These are phyloP conservation scores for Daldinia grandis DNA, from an alignment of 495 filamentous ascomycete genomes.

Conservation along the genomic window DNA sequence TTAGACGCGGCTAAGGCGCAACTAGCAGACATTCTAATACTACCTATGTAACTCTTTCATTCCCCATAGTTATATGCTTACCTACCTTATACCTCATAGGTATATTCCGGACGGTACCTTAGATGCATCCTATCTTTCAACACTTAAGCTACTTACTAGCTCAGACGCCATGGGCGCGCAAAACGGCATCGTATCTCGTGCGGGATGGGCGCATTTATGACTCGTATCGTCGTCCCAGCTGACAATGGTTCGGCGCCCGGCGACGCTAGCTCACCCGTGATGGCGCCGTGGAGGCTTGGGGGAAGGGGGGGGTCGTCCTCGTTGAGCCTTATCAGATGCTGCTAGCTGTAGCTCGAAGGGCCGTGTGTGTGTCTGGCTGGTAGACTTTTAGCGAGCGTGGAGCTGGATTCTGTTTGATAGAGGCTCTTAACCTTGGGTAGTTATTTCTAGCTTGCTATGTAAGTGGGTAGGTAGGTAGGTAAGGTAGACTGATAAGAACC, in stretches of 20 bases:
- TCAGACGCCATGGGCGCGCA: not conserved
- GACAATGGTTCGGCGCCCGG: not conserved
- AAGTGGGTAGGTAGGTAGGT: no score
- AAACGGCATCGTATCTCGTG: not conserved
- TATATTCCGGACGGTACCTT: no score
- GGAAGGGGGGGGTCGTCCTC: not conserved
- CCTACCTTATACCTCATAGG: not conserved
- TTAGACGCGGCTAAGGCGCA: not conserved
- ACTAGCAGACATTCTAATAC: constrained; percentile 2
- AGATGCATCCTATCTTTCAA: not conserved
- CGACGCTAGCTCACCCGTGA: not conserved
- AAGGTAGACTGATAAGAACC: no score
- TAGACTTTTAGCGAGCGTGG: not conserved
- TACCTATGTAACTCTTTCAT: not conserved
- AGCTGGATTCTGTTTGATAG: not conserved
- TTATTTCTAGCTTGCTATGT: no score
- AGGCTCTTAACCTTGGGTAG: no score
- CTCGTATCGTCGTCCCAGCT: not conserved
- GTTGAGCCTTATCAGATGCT: not conserved
- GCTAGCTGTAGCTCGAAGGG: not conserved
- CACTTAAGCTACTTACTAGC: not conserved
- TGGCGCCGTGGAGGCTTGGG: not conserved
- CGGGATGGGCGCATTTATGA: not conserved
- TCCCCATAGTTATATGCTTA: no score
- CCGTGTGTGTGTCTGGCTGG: not conserved